Conservation (phyloP, 2,329 filamentous ascomycete species). For the Diaporthe amygdali region DNA sequence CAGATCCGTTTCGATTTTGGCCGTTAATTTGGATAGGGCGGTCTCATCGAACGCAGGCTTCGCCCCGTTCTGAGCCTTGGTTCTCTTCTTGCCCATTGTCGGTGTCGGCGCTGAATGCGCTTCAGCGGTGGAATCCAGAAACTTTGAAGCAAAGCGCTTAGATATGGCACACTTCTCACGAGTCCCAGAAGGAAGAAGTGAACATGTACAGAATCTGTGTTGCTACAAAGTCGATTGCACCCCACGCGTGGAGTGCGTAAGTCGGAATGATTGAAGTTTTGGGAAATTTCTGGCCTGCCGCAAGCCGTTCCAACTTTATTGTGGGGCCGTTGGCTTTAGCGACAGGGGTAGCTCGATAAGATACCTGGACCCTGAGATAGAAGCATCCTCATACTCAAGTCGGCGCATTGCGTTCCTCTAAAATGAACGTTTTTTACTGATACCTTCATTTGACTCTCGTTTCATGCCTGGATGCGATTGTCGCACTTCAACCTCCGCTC, state of each 20-base stretch:
- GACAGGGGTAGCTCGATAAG: conserved; percentile 16
- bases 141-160: not conserved
- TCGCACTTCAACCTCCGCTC: not conserved
- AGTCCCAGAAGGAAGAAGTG: not conserved
- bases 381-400: not conserved
- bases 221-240: not conserved
- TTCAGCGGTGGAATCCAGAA: not conserved
- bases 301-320: conserved; percentile 26
- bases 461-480: not conserved
- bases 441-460: not conserved
- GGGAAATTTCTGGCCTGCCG: conserved; percentile 23
- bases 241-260: not conserved
- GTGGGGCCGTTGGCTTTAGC: conserved; percentile 11
- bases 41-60: conserved; percentile 51
- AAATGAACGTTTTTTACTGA: not conserved
- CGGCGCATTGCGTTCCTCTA: not conserved
- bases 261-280: conserved; percentile 17
- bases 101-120: not conserved
- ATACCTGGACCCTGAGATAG: conserved; percentile 11
- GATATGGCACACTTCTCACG: not conserved
- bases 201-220: not conserved
- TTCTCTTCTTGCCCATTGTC: conserved; percentile 37
- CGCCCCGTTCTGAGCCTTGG: conserved; percentile 39
- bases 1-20: conserved; percentile 61
- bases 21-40: conserved; percentile 58